phyloP scores from a whole-genome alignment of 805 yeast species.

The Yarrowia sp. region DNA sequence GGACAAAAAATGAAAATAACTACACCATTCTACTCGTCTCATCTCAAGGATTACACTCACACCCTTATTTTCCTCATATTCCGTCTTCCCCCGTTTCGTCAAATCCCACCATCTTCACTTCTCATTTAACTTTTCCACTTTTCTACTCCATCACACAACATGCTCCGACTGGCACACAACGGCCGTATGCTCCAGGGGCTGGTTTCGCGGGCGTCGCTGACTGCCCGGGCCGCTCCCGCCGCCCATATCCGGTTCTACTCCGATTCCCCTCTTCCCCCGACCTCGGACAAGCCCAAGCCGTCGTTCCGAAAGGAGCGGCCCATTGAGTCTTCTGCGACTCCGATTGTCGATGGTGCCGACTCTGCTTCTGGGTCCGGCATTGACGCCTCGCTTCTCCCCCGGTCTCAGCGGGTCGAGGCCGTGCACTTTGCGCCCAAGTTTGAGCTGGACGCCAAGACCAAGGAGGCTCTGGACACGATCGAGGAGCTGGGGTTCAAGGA shows the following conservation, averaged over 20 bases:
- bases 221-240: conserved; percentile 1
- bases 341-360: neutral
- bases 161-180: conserved; percentile 33
- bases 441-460: neutral
- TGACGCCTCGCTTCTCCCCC: conserved; percentile 11
- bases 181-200: no score
- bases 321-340: conserved; percentile 8
- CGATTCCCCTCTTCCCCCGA: conserved; percentile 1
- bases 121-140: conserved; percentile 1
- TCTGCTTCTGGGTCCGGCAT: no score
- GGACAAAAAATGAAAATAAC: neutral
- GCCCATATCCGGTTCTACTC: neutral
- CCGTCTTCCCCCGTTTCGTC: neutral
- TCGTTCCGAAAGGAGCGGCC: conserved; percentile 16
- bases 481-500: conserved; percentile 25
- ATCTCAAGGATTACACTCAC: neutral
- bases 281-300: neutral
- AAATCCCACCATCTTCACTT: neutral
- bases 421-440: conserved; percentile 13
- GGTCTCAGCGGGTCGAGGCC: conserved; percentile 9
- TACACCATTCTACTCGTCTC: neutral
- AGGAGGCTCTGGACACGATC: conserved; percentile 31
- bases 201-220: neutral
- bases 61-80: neutral
- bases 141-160: conserved; percentile 17